Percentiles rank a stretch among this genome's conserved stretches.
phyloP scores from a whole-genome alignment of 1,139 yeast species.

The Saccharomyces hybrid region DNA sequence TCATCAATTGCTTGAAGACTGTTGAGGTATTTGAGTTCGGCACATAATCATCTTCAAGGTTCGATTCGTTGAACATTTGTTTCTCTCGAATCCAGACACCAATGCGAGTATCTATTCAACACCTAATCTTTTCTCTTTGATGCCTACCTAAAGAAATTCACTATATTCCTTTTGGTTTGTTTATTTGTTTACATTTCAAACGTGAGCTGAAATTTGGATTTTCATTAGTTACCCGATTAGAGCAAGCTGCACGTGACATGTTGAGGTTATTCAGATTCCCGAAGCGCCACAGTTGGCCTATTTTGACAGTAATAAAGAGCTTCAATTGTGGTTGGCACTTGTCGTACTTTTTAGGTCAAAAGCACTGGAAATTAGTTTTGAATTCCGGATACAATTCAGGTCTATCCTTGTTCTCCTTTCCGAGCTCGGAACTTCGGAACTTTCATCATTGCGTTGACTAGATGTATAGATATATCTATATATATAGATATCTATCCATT shows the following conservation, averaged over 20 bases:
- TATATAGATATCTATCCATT: background rate
- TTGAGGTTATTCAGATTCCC: too few relatives aligned
- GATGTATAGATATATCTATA: background rate
- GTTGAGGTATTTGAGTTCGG: constrained; percentile 10
- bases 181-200: background rate
- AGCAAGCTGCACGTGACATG: background rate
- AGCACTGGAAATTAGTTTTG: background rate
- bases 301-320: background rate
- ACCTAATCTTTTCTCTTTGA: background rate
- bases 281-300: background rate
- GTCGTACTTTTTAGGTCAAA: background rate
- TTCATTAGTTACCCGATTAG: background rate
- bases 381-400: background rate
- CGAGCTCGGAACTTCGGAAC: background rate
- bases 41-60: constrained; percentile 7
- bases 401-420: background rate
- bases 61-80: background rate
- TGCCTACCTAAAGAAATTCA: background rate
- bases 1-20: constrained; percentile 13
- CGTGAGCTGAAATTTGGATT: background rate
- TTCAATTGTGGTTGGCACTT: background rate
- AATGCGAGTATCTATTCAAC: background rate
- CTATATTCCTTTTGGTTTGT: background rate
- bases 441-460: background rate
- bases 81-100: background rate